Base-by-base conservation (phyloP, 768 basidiomycete genomes). In the Lactarius quietus region DNA sequence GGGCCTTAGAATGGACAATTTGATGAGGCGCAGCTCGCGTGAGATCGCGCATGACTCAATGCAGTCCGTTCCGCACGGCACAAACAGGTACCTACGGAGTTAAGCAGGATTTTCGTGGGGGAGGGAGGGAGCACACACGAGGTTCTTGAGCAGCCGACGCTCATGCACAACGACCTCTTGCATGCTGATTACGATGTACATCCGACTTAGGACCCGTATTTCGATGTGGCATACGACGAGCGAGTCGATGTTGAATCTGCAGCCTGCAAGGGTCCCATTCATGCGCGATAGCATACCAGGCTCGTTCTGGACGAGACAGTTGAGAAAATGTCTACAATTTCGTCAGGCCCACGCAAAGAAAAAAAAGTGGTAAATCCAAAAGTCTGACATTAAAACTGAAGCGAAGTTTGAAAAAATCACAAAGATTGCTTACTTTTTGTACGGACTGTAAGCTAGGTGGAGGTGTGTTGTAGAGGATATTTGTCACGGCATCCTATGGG, bases 151-250 rank as follows among this genome's bases (percentile, higher is more conserved):
- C 69, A 98, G 96, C 68, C 97, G 81, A 48, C 97, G 83, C 14
- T 94, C 96, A 76, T 99, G 97, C 78, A 98, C 97, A 59, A 99
- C 90, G 52, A 98, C 93, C 72, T 99, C 97, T 76, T 99, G 97
- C 1, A 96, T 97, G 63, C 86, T 89, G 56, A 99, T 82, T 69
- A 98, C 95, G 76, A 99, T 93, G 74, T 93, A 97, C 97, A 99
- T 99, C 48, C 97, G 86, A 80, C 90, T 92, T 58, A 98, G 81
- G 80, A 98, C 97, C 64, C 93, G 87, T 68, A 98, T 93, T 78
- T 98, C 97, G 41, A 97, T 99, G 60, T 92, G 86, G 77, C 97
- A 99, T 31, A 99, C 97, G 72, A 99, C 97, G 68, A 99, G 82
- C 6, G 96, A 98, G 78, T 99, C 96, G 75, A 96, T 92, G 81